Percentiles rank a stretch among this genome's conserved stretches.
These are phyloP conservation scores for Polyporus tsugae DNA, from an alignment of 1,284 basidiomycete species.

Conservation along the genomic window DNA sequence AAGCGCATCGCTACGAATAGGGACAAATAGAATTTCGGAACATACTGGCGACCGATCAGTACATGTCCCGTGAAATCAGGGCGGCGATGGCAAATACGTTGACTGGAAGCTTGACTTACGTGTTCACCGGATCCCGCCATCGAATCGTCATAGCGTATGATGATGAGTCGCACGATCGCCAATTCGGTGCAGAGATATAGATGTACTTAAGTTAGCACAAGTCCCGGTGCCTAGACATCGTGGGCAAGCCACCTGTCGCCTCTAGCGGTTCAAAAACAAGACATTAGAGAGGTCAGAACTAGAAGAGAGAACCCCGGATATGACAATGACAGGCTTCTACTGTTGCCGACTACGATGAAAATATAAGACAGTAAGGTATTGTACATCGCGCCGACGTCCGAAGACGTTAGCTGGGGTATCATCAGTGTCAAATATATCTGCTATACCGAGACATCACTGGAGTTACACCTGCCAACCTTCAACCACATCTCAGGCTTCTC, in stretches of 20 bases:
- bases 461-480: conserved; percentile 21
- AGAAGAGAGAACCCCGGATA: background rate
- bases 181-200: background rate
- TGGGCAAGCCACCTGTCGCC: background rate
- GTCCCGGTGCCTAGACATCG: background rate
- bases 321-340: background rate
- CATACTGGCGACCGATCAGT: background rate
- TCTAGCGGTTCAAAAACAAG: background rate
- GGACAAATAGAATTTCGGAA: background rate
- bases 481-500: conserved; percentile 39
- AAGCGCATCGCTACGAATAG: background rate
- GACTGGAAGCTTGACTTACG: background rate
- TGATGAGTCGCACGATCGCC: background rate
- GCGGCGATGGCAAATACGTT: background rate
- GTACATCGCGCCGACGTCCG: background rate
- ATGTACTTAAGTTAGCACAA: background rate
- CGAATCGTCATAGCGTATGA: background rate
- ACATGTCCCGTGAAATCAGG: background rate
- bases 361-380: background rate
- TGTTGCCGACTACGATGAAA: background rate
- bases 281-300: background rate
- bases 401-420: background rate
- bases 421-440: background rate
- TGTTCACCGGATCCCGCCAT: background rate
- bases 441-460: background rate